A percentile compares a stretch with the other conserved stretches of the same genome.
These are phyloP conservation scores for Poronia punctata DNA, from an alignment of 495 filamentous ascomycete genomes.

Conservation along the genomic window DNA sequence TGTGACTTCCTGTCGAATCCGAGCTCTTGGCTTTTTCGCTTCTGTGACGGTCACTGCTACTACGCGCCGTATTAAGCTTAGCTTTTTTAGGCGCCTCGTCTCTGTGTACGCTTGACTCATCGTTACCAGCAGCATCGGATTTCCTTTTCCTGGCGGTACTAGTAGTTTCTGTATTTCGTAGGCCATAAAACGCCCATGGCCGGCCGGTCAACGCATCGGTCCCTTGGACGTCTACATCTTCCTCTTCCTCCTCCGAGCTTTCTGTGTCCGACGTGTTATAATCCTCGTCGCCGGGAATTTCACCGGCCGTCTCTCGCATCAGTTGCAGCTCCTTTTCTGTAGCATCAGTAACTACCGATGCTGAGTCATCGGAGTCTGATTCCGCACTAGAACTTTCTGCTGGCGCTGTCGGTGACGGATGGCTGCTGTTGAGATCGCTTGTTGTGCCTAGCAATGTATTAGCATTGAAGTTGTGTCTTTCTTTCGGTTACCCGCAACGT, in stretches of 20 bases:
- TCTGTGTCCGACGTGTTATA: slow-evolving; percentile 15
- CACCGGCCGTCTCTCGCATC: slow-evolving; percentile 12
- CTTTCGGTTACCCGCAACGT: neutral
- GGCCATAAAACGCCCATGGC: slow-evolving; percentile 18
- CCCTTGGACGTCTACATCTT: slow-evolving; percentile 9
- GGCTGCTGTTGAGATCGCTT: neutral
- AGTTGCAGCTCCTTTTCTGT: slow-evolving; percentile 14
- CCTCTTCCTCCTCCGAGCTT: slow-evolving; percentile 6
- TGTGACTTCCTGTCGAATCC: no score
- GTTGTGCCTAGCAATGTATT: neutral
- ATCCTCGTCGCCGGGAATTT: slow-evolving; percentile 20
- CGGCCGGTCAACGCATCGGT: neutral
- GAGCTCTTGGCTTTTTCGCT: no score
- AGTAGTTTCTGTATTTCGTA: slow-evolving; percentile 8
- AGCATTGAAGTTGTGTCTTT: neutral
- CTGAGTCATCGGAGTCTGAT: slow-evolving; percentile 2
- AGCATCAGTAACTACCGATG: neutral
- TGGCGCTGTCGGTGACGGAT: slow-evolving; percentile 9
- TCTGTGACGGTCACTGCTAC: no score
- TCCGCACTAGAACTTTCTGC: neutral
- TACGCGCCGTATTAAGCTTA: no score
- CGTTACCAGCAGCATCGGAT: neutral
- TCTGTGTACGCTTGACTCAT: neutral
- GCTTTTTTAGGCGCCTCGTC: no score
- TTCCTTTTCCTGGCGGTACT: neutral